Evolutionary conservation across 2,329 filamentous ascomycete species (phyloP).

Genomic region (Fusarium miscanthi): DNA sequence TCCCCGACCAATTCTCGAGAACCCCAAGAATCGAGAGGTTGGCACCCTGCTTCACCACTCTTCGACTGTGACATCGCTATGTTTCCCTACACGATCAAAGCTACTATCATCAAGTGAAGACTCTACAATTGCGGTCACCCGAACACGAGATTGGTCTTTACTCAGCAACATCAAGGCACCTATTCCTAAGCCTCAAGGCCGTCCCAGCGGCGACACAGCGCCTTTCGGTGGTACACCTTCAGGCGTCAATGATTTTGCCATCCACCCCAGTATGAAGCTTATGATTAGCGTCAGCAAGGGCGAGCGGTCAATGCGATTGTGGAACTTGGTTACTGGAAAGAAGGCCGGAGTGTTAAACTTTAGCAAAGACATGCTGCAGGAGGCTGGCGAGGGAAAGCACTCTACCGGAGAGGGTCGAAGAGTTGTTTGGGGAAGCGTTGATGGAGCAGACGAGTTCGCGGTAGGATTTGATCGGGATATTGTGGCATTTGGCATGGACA

Average conservation of each 20-base stretch:
- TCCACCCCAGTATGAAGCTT: conserved; percentile 95
- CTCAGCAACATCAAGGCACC: conserved; percentile 91
- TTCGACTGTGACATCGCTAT: conserved; percentile 80
- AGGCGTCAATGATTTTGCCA: conserved; percentile 94
- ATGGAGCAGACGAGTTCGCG: conserved; percentile 82
- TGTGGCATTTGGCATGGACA: conserved; percentile 89
- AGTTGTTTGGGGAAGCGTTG: conserved; percentile 81
- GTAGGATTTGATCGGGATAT: conserved; percentile 89
- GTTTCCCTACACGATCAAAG: conserved; percentile 88
- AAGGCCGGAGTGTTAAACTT: conserved; percentile 95
- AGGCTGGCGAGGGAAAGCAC: conserved; percentile 80
- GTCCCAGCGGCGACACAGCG: conserved; percentile 91
- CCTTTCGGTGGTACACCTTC: conserved; percentile 81
- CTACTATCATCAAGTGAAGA: conserved; percentile 90
- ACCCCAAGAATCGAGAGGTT: conserved; percentile 86
- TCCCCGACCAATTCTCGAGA: conserved; percentile 81
- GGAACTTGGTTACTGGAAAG: conserved; percentile 96
- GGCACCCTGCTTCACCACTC: conserved; percentile 89
- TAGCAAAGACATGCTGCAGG: conserved; percentile 74
- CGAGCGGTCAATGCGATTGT: conserved; percentile 90
- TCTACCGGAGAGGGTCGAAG: conserved; percentile 83
- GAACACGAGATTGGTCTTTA: conserved; percentile 89
- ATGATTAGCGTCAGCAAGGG: conserved; percentile 94
- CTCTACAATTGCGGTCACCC: conserved; percentile 87
- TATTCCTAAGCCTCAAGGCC: conserved; percentile 79